Percentiles rank a stretch among this genome's conserved stretches.
These are phyloP conservation scores for Tilletia caries DNA, from an alignment of 1,284 basidiomycete genomes.

Conservation along the genomic window DNA sequence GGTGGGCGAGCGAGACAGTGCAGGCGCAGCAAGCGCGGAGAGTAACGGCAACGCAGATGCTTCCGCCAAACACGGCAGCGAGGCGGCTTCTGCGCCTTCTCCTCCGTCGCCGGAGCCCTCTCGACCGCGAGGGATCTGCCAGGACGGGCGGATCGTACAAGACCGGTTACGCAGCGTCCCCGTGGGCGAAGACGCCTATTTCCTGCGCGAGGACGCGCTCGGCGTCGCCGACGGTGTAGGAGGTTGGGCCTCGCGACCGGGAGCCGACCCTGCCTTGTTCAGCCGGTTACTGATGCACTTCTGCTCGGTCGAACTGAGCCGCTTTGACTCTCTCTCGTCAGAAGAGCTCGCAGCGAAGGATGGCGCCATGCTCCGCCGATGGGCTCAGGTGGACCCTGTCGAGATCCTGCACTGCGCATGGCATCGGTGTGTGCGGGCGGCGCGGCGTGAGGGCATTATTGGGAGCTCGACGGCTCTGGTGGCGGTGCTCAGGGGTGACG, in stretches of 20 bases:
- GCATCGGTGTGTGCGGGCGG: constrained; percentile 57
- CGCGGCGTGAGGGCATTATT: constrained; percentile 59
- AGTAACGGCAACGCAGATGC: too few relatives aligned
- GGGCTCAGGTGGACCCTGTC: constrained; percentile 56
- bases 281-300: constrained; percentile 82
- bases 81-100: too few relatives aligned
- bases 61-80: too few relatives aligned
- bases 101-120: background rate
- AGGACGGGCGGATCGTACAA: constrained; percentile 44
- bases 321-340: constrained; percentile 10
- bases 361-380: constrained; percentile 32
- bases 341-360: constrained; percentile 29
- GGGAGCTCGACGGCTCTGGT: constrained; percentile 62
- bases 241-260: constrained; percentile 67
- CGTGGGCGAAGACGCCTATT: constrained; percentile 82
- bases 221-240: constrained; percentile 86
- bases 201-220: constrained; percentile 72
- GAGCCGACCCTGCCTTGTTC: constrained; percentile 68
- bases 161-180: constrained; percentile 61
- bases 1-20: too few relatives aligned
- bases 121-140: constrained; percentile 29
- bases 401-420: constrained; percentile 62
- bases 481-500: constrained; percentile 65
- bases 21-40: too few relatives aligned
- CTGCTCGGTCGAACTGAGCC: constrained; percentile 62